phyloP scores from a whole-genome alignment of 495 filamentous ascomycete genomes.

The Tetracladium setigerum region DNA sequence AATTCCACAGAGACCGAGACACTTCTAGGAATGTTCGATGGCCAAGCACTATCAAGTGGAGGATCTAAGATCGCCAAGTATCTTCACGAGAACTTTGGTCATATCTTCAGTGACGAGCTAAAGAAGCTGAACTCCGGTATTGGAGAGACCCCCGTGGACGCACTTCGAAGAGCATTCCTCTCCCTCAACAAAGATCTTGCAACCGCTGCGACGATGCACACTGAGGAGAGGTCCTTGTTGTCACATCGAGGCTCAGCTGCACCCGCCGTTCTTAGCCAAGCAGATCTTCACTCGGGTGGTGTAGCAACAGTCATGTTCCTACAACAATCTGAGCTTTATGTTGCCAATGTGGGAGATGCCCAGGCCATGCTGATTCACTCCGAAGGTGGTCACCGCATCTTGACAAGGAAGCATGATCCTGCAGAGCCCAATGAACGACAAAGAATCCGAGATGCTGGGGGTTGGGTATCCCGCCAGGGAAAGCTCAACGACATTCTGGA shows the following conservation, averaged over 20 bases:
- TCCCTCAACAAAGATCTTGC: constrained; percentile 91
- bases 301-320: constrained; percentile 91
- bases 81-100: constrained; percentile 86
- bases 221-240: constrained; percentile 58
- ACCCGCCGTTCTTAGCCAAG: constrained; percentile 65
- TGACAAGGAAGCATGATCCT: constrained; percentile 90
- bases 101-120: constrained; percentile 76
- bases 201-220: constrained; percentile 70
- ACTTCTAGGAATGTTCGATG: constrained; percentile 90
- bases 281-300: constrained; percentile 81
- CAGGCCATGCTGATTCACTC: constrained; percentile 90
- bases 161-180: constrained; percentile 79
- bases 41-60: constrained; percentile 71
- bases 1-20: constrained; percentile 88
- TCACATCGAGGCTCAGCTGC: constrained; percentile 63
- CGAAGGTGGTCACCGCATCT: constrained; percentile 66
- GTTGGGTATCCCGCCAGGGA: constrained; percentile 89
- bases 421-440: constrained; percentile 74
- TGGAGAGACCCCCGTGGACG: constrained; percentile 71
- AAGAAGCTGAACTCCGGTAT: constrained; percentile 43
- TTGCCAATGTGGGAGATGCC: constrained; percentile 91
- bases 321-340: constrained; percentile 80
- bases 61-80: constrained; percentile 95
- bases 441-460: constrained; percentile 88
- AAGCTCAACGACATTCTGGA: constrained; percentile 87